These are phyloP conservation scores for Diaporthe sp. DNA, from an alignment of 2,329 filamentous ascomycete species.

Conservation along the genomic window DNA sequence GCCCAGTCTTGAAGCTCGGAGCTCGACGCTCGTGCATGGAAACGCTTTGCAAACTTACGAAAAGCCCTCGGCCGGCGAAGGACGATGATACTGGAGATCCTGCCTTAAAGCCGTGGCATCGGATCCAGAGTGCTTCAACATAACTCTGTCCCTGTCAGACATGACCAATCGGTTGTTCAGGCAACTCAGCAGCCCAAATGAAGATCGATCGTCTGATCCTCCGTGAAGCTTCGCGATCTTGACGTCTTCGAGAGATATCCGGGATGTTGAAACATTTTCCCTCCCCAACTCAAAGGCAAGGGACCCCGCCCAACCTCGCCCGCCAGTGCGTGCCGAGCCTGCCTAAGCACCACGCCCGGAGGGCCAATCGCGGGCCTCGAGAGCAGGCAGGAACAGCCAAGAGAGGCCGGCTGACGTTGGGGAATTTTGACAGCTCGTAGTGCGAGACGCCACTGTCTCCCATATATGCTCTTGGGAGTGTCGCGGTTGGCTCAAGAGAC, in stretches of 20 bases:
- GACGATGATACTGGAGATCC: background rate
- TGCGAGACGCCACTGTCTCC: background rate
- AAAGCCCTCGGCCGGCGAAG: background rate
- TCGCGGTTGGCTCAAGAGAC: constrained; percentile 7
- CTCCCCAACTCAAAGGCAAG: background rate
- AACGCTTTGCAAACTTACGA: background rate
- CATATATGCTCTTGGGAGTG: background rate
- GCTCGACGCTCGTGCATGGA: background rate
- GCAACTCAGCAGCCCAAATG: background rate
- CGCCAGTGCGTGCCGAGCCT: background rate
- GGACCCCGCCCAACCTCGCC: background rate
- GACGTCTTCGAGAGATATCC: constrained; percentile 17
- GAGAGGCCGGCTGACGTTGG: background rate
- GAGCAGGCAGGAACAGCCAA: background rate
- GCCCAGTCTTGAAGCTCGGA: background rate
- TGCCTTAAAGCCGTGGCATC: background rate
- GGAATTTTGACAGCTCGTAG: constrained; percentile 12
- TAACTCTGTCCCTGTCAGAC: background rate
- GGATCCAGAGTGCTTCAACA: background rate
- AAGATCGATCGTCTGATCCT: constrained; percentile 16
- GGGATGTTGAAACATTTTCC: background rate
- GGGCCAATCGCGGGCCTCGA: background rate
- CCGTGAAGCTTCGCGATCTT: constrained; percentile 7
- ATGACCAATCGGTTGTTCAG: constrained; percentile 1
- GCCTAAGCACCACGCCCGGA: background rate